Evolutionary conservation across 116 monocot genomes (phyloP).

Genomic region (Iris pallida): DNA sequence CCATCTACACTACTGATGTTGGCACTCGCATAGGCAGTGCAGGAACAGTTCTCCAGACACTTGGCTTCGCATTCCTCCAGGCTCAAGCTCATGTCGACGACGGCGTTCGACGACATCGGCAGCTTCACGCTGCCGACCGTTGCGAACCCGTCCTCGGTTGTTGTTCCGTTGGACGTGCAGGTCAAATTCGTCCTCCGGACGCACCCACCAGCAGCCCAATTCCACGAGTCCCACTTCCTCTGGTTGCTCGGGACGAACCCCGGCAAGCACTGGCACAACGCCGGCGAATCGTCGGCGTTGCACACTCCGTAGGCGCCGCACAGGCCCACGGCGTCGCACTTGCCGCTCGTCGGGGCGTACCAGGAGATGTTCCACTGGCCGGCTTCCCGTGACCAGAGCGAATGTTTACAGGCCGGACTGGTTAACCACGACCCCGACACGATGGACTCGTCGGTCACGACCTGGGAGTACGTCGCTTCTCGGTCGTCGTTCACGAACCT

Average conservation of each 20-base stretch:
- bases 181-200: constrained; percentile 14
- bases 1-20: constrained; percentile 3
- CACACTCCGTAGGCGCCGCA: constrained; percentile 14
- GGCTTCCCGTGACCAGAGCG: neutral
- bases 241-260: constrained; percentile 8
- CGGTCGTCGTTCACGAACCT: constrained; percentile 2
- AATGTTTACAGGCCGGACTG: constrained; percentile 5
- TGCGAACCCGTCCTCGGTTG: constrained; percentile 17
- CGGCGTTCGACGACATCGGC: constrained; percentile 20
- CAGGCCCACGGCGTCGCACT: neutral
- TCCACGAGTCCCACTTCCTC: neutral
- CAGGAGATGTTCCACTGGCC: constrained; percentile 15
- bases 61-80: constrained; percentile 18
- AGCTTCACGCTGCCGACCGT: constrained; percentile 19
- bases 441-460: neutral
- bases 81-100: constrained; percentile 17
- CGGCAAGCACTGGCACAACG: constrained; percentile 6
- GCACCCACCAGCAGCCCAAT: constrained; percentile 12
- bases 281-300: neutral
- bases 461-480: constrained; percentile 9
- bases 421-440: neutral
- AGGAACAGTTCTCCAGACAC: constrained; percentile 36
- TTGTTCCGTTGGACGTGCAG: constrained; percentile 13
- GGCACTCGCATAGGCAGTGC: constrained; percentile 21
- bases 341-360: neutral